Conservation (phyloP, 2,329 filamentous ascomycete genomes). For the Penicillium sp. region DNA sequence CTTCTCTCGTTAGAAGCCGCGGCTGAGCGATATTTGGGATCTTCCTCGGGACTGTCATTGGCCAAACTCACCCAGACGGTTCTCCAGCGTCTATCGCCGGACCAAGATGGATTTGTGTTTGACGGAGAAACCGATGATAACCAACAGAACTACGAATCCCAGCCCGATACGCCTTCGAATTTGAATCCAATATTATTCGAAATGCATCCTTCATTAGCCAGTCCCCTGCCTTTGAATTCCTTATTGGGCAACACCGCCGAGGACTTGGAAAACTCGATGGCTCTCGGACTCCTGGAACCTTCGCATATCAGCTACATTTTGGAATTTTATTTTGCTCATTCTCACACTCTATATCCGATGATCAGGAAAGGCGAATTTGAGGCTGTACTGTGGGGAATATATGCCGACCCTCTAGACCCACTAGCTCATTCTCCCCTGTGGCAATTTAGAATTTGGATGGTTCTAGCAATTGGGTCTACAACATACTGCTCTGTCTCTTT, state of each 20-base stretch:
- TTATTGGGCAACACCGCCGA: slow-evolving; percentile 5
- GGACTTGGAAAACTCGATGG: slow-evolving; percentile 5
- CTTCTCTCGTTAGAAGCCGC: slow-evolving; percentile 45
- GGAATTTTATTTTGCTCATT: slow-evolving; percentile 50
- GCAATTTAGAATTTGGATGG: slow-evolving; percentile 50
- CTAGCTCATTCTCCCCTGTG: slow-evolving; percentile 34
- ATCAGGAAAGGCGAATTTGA: slow-evolving; percentile 38
- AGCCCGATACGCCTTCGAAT: slow-evolving; percentile 12
- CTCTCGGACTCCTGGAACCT: slow-evolving; percentile 15
- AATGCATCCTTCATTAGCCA: slow-evolving; percentile 3
- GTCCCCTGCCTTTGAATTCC: not conserved
- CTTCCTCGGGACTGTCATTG: slow-evolving; percentile 47
- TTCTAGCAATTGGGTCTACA: slow-evolving; percentile 50
- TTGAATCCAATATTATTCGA: slow-evolving; percentile 11
- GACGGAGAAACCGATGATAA: slow-evolving; percentile 14
- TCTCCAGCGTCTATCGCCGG: slow-evolving; percentile 43
- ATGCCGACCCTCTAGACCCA: slow-evolving; percentile 30
- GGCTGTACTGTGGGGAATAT: slow-evolving; percentile 31
- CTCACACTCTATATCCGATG: slow-evolving; percentile 50
- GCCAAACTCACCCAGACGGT: slow-evolving; percentile 47
- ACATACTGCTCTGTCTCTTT: slow-evolving; percentile 46
- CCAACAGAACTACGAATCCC: slow-evolving; percentile 10
- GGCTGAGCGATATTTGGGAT: slow-evolving; percentile 47
- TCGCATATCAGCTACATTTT: slow-evolving; percentile 34
- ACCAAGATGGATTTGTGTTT: slow-evolving; percentile 47